Evolutionary conservation across 192 early-diverging fungal species (phyloP).

Genomic region (Coemansia erecta): DNA sequence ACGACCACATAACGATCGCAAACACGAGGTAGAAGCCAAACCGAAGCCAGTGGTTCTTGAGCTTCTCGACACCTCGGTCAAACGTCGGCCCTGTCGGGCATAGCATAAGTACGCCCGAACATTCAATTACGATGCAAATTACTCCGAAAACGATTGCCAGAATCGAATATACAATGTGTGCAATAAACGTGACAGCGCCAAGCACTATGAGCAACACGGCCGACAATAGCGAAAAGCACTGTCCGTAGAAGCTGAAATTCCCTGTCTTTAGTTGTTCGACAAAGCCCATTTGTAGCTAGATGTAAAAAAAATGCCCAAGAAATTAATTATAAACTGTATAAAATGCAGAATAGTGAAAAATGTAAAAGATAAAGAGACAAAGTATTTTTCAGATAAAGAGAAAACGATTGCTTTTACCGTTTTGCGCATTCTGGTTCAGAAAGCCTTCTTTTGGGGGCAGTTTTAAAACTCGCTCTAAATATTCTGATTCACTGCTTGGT

Average conservation of each 20-base stretch:
- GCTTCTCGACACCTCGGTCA: conserved; percentile 28
- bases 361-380: no score
- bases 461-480: no score
- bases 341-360: no score
- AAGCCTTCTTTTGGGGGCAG: no score
- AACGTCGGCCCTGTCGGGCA: conserved; percentile 44
- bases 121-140: conserved; percentile 46
- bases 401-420: no score
- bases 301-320: neutral
- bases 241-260: conserved; percentile 50
- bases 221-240: conserved; percentile 40
- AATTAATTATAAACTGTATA: neutral
- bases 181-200: conserved; percentile 43
- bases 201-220: conserved; percentile 52
- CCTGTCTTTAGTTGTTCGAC: conserved; percentile 44
- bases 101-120: conserved; percentile 35
- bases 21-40: conserved; percentile 48
- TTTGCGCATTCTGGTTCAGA: no score
- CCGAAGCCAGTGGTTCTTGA: conserved; percentile 53
- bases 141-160: conserved; percentile 52
- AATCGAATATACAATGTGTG: conserved; percentile 48
- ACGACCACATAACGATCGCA: conserved; percentile 54
- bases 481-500: no score
- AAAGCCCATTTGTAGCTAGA: conserved; percentile 30
- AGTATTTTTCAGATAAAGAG: no score